Evolutionary conservation across 768 basidiomycete species (phyloP).

Genomic region (Russula compacta): DNA sequence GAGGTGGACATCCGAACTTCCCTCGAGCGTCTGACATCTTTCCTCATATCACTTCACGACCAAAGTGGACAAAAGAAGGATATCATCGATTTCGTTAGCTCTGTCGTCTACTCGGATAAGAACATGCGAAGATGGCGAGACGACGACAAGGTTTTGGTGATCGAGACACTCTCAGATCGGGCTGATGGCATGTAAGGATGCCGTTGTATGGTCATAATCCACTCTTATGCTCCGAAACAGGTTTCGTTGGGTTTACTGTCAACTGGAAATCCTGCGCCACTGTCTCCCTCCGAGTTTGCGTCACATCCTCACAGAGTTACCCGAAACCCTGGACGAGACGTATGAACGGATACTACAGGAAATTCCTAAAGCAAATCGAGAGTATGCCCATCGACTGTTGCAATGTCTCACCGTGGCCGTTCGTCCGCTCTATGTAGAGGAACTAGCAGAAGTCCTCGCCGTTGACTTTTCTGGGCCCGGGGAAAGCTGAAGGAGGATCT

Average conservation of each 20-base stretch:
- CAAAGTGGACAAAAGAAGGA: background rate
- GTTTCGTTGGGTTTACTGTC: constrained; percentile 5
- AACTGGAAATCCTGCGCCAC: background rate
- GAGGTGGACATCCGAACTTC: background rate
- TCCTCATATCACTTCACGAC: background rate
- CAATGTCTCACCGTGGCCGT: background rate
- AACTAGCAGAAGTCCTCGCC: background rate
- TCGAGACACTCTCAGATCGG: background rate
- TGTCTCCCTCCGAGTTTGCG: background rate
- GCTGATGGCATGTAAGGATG: constrained; percentile 1
- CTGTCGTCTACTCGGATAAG: background rate
- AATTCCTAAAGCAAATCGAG: background rate
- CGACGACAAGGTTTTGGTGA: background rate
- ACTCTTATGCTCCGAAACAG: background rate
- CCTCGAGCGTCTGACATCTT: background rate
- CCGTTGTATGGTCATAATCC: background rate
- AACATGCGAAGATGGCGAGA: background rate
- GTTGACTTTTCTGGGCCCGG: background rate
- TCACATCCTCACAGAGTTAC: background rate
- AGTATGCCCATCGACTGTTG: background rate
- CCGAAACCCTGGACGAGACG: background rate
- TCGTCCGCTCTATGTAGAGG: background rate
- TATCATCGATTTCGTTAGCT: background rate
- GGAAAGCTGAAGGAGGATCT: background rate
- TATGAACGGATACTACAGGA: background rate